Conservation (phyloP, 345 rosid genomes). For the Cardamine occulta region DNA sequence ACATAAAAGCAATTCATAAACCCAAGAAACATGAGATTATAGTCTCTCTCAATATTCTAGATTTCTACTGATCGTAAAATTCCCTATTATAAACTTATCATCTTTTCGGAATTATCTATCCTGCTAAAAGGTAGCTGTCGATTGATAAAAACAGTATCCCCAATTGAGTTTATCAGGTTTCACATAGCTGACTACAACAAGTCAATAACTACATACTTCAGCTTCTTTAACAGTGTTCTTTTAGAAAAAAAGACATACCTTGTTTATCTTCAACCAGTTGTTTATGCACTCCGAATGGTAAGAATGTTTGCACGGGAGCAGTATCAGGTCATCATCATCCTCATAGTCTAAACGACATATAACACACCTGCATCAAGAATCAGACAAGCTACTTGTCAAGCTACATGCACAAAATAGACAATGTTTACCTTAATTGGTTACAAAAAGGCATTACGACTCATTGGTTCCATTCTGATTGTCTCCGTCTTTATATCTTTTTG, state of each 20-base stretch:
- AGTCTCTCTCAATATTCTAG: constrained; percentile 9
- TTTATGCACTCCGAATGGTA: constrained; percentile 95
- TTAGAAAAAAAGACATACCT: constrained; percentile 43
- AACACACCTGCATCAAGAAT: constrained; percentile 70
- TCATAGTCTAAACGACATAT: constrained; percentile 91
- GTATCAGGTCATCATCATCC: constrained; percentile 75
- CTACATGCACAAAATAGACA: constrained; percentile 4
- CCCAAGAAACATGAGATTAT: not conserved
- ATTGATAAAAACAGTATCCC: not conserved
- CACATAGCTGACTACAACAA: not conserved
- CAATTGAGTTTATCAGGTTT: not conserved
- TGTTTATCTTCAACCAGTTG: constrained; percentile 95
- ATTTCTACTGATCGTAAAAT: not conserved
- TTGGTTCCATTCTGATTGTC: constrained; percentile 76
- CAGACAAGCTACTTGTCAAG: constrained; percentile 3
- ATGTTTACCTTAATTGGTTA: constrained; percentile 15
- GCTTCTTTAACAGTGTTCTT: not conserved
- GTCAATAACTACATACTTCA: not conserved
- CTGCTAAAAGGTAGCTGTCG: not conserved
- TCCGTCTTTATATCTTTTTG: constrained; percentile 68
- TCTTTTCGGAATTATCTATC: constrained; percentile 5
- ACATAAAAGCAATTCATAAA: constrained; percentile 15
- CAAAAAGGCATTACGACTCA: constrained; percentile 69
- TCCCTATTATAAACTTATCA: not conserved
- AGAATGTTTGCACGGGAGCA: constrained; percentile 91